Percentiles rank a stretch among this genome's conserved stretches.
phyloP scores from a whole-genome alignment of 306 rosid species.

The Lupinus albus region DNA sequence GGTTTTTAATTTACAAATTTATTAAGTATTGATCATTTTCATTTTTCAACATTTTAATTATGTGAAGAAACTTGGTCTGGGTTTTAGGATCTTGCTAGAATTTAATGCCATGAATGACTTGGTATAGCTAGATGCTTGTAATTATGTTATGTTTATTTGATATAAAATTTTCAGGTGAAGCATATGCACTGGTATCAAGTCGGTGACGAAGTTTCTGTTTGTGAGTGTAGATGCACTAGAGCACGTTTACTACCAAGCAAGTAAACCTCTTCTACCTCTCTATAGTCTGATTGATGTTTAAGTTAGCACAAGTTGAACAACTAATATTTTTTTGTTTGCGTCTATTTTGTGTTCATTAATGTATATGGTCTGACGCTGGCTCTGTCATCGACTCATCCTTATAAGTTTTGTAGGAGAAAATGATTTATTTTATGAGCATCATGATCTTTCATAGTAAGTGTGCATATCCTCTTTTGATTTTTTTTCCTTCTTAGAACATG shows the following conservation, averaged over 20 bases:
- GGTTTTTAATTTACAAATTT: conserved; percentile 23
- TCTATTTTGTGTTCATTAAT: conserved; percentile 33
- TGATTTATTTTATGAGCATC: conserved; percentile 15
- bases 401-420: conserved; percentile 5
- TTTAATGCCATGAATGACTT: conserved; percentile 19
- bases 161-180: conserved; percentile 67
- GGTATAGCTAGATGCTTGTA: conserved; percentile 29
- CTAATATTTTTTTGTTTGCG: not conserved
- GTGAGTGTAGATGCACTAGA: conserved; percentile 95
- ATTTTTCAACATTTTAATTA: conserved; percentile 20
- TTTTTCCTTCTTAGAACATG: conserved; percentile 37
- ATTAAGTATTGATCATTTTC: not conserved
- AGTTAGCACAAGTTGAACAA: conserved; percentile 28
- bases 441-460: conserved; percentile 1
- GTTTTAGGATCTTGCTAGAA: conserved; percentile 30
- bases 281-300: conserved; percentile 31
- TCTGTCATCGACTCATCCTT: conserved; percentile 13
- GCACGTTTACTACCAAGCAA: conserved; percentile 93
- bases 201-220: conserved; percentile 71
- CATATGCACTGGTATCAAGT: conserved; percentile 91
- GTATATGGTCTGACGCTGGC: conserved; percentile 13
- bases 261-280: conserved; percentile 55
- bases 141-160: conserved; percentile 22
- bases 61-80: conserved; percentile 30
- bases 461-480: conserved; percentile 15